These are phyloP conservation scores for Micractinium sp. DNA, from an alignment of 139 green algal species.

Conservation along the genomic window DNA sequence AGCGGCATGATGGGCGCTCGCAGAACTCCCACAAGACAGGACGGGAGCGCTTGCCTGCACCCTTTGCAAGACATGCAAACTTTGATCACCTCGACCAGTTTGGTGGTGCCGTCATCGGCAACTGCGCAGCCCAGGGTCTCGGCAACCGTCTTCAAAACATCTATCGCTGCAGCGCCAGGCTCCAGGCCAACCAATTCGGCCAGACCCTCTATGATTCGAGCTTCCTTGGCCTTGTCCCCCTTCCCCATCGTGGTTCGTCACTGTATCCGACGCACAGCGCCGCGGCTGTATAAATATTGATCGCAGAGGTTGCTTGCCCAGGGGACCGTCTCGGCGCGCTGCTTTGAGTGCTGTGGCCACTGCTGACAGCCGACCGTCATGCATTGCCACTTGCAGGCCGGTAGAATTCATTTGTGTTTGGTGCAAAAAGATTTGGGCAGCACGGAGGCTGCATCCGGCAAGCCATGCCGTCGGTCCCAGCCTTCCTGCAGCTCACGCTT, in stretches of 20 bases:
- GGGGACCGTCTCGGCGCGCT: no score
- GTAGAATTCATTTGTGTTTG: not conserved
- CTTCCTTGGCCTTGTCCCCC: not conserved
- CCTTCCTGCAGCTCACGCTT: not conserved
- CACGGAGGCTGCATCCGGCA: not conserved
- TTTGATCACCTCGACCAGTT: not conserved
- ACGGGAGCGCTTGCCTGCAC: no score
- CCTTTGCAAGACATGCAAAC: not conserved
- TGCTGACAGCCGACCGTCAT: no score
- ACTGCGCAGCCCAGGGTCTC: conserved; percentile 23
- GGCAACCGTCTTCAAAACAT: conserved; percentile 8
- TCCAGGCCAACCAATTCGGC: conserved; percentile 14
- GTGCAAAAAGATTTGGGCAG: not conserved
- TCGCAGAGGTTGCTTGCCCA: not conserved
- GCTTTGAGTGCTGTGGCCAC: no score
- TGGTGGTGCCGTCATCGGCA: not conserved
- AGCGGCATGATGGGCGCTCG: not conserved
- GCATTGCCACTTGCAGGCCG: no score
- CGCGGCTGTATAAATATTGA: no score
- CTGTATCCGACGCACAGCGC: no score
- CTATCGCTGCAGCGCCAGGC: not conserved
- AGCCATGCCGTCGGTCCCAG: not conserved
- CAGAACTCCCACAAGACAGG: no score
- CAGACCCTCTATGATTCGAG: not conserved
- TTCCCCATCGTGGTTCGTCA: no score